A percentile compares a stretch with the other conserved stretches of the same genome.
phyloP scores from a whole-genome alignment of 164 flowering plant genomes.

The Berberis thunbergii region DNA sequence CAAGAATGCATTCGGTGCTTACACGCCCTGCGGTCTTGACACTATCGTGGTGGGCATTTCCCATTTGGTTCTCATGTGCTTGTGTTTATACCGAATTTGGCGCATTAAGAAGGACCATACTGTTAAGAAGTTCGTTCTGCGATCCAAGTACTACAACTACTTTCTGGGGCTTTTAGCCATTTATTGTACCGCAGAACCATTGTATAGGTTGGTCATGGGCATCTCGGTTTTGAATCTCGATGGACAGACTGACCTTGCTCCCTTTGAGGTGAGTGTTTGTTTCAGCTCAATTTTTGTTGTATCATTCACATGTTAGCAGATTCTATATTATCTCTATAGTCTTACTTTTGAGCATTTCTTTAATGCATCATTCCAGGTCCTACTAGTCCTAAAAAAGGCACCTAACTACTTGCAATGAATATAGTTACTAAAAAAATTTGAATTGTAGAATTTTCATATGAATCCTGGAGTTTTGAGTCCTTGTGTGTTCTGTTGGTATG shows the following conservation, averaged over 20 bases:
- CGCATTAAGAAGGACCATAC: slow-evolving; percentile 31
- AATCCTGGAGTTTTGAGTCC: too few species aligned
- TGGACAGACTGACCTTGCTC: slow-evolving; percentile 59
- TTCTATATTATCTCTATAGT: too few species aligned
- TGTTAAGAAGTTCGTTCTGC: slow-evolving; percentile 49
- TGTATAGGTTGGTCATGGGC: slow-evolving; percentile 77
- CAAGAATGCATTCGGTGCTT: slow-evolving; percentile 82
- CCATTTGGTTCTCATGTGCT: slow-evolving; percentile 55
- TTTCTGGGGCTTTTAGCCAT: slow-evolving; percentile 51
- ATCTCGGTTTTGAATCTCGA: slow-evolving; percentile 62
- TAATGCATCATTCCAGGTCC: too few species aligned
- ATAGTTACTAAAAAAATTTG: too few species aligned
- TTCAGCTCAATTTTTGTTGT: not conserved
- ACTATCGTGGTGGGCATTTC: slow-evolving; percentile 59
- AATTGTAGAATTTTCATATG: too few species aligned
- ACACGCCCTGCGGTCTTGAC: slow-evolving; percentile 80
- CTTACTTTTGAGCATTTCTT: too few species aligned
- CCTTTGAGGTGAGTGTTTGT: slow-evolving; percentile 62
- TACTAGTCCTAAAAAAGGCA: too few species aligned
- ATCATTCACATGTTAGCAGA: too few species aligned
- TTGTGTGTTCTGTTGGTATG: too few species aligned
- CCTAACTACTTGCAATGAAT: too few species aligned
- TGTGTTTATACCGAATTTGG: slow-evolving; percentile 78
- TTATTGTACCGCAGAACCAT: slow-evolving; percentile 65
- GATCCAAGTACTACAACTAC: slow-evolving; percentile 57